Evolutionary conservation across 2,329 filamentous ascomycete species (phyloP), one percentile per base, ranked within the genome.

Genomic region (Helminthosporium solani): DNA sequence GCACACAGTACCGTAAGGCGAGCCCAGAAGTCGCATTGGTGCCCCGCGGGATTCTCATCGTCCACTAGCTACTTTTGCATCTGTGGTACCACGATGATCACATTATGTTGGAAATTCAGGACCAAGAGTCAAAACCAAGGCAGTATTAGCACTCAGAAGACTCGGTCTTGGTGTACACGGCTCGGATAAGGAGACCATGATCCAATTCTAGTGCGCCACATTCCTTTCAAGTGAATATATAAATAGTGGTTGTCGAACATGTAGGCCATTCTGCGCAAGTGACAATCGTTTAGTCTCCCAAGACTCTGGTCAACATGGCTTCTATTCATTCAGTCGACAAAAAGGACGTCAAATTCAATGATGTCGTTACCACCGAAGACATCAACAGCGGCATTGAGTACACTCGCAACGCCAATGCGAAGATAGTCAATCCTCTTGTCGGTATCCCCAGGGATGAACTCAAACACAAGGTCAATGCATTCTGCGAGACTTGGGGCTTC

Each of bases 361-460:
- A 49, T 23, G 40, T 52, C 25, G 33, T 52, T 31, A 44, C 28
- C 19, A 52, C 49, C 11, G 47, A 57, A 38, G 43, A 50, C 35
- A 39, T 46, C 23, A 39, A 40, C 27, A 36, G 38, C 14, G 35
- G 27, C 15, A 45, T 56, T 2, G 60, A 66, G 36, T 66, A 67
- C 37, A 42, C 53, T 14, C 57, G 54, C 19, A 70, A 71, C 48
- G 47, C 68, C 7, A 63, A 68, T 16, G 66, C 66, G 7, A 69
- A 59, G 23, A 50, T 50, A 18, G 36, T 50, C 15, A 47, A 50
- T 28, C 43, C 47, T 2, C 40, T 47, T n/a, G 47, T 31, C 20
- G 43, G 47, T 15, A 47, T 47, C n/a, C 27, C 47, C 3, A 47
- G 40, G 23, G 39, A 34, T 18, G 5, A 23, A 35, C 34, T 50